phyloP scores from a whole-genome alignment of 345 rosid genomes.

The Eucalyptus cloeziana region DNA sequence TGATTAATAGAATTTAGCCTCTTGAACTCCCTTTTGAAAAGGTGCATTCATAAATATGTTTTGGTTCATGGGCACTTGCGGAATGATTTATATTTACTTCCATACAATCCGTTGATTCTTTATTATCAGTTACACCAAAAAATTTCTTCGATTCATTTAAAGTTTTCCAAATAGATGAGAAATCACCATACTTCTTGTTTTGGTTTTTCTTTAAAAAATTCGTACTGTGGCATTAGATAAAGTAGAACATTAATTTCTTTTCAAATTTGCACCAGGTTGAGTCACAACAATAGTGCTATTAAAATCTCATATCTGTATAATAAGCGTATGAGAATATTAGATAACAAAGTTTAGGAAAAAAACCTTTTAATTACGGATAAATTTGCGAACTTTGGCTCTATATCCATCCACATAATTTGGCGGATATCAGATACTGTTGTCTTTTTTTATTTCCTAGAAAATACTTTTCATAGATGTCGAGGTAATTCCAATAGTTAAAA shows the following conservation, averaged over 20 bases:
- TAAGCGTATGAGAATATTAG: not conserved
- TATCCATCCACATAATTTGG: not conserved
- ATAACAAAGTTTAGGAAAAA: not conserved
- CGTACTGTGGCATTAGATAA: not conserved
- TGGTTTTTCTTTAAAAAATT: not conserved
- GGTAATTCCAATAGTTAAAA: not conserved
- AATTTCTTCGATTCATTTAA: not conserved
- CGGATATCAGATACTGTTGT: accelerated
- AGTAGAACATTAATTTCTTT: not conserved
- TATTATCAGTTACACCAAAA: not conserved
- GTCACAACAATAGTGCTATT: not conserved
- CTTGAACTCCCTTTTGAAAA: not conserved
- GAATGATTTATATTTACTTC: not conserved
- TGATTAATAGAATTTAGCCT: not conserved
- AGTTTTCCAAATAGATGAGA: not conserved
- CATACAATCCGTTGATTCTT: not conserved
- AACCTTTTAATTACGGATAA: not conserved
- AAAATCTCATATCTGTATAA: not conserved
- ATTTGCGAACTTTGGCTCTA: not conserved
- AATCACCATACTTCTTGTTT: not conserved
- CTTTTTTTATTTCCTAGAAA: not conserved
- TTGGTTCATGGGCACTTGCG: not conserved
- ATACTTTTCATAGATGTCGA: not conserved
- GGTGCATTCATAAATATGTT: not conserved
- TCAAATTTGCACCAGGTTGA: not conserved